These are phyloP conservation scores for Pseudocercospora macadamiae DNA, from an alignment of 2,329 filamentous ascomycete genomes.

Conservation along the genomic window DNA sequence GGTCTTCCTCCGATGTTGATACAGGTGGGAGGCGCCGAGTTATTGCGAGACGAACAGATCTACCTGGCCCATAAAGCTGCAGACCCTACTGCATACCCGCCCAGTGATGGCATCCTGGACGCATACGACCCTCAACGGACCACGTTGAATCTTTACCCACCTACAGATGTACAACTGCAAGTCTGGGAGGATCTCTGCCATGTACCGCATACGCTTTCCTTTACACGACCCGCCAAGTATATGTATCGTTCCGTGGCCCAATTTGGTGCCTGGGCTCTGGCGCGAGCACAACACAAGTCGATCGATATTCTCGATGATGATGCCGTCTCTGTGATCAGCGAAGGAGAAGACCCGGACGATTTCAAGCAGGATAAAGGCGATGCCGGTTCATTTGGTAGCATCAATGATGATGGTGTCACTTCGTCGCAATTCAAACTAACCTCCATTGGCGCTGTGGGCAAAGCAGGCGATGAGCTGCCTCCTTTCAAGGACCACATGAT, in stretches of 20 bases:
- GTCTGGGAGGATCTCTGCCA: slow-evolving; percentile 97
- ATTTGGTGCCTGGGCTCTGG: slow-evolving; percentile 89
- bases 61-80: slow-evolving; percentile 95
- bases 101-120: slow-evolving; percentile 65
- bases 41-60: slow-evolving; percentile 91
- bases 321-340: slow-evolving; percentile 73
- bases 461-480: slow-evolving; percentile 81
- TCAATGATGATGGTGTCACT: slow-evolving; percentile 31
- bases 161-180: slow-evolving; percentile 90
- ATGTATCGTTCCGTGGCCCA: slow-evolving; percentile 94
- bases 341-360: slow-evolving; percentile 41
- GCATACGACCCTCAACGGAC: slow-evolving; percentile 60
- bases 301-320: slow-evolving; percentile 85
- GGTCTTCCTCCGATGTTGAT: slow-evolving; percentile 87
- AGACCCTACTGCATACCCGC: slow-evolving; percentile 75
- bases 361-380: slow-evolving; percentile 20
- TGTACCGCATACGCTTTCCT: slow-evolving; percentile 88
- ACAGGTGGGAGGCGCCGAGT: slow-evolving; percentile 83
- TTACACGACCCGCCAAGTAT: slow-evolving; percentile 91
- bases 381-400: slow-evolving; percentile 19
- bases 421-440: slow-evolving; percentile 24
- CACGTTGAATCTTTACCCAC: slow-evolving; percentile 67
- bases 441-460: slow-evolving; percentile 64
- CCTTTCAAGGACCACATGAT: slow-evolving; percentile 87
- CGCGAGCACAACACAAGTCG: slow-evolving; percentile 74